Percentiles rank a stretch among this genome's conserved stretches.
Evolutionary conservation across 2,329 filamentous ascomycete genomes (phyloP).

Genomic region (Arthroderma sp.): DNA sequence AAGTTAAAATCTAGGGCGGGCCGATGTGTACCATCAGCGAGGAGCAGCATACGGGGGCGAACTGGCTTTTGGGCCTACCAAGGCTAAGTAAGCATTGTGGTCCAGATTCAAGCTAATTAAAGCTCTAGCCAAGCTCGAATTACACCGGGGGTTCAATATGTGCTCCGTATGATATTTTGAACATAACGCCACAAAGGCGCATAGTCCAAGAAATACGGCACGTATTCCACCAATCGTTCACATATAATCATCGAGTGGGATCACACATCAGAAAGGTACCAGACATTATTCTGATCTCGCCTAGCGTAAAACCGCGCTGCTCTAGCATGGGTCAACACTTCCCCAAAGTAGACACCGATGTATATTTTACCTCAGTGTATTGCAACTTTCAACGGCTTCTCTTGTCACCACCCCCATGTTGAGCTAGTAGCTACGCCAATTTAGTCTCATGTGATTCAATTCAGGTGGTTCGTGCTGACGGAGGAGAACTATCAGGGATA

Average conservation of each 20-base stretch:
- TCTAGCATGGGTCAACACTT: background rate
- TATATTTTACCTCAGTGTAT: background rate
- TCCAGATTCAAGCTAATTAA: slow-evolving; percentile 6
- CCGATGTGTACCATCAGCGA: background rate
- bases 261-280: background rate
- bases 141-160: background rate
- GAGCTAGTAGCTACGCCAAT: background rate
- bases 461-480: slow-evolving; percentile 1
- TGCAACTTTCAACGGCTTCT: background rate
- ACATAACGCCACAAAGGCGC: slow-evolving; percentile 1
- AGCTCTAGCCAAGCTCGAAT: background rate
- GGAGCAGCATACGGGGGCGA: background rate
- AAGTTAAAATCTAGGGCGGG: background rate
- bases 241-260: background rate
- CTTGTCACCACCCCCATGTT: background rate
- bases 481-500: background rate
- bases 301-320: background rate
- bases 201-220: background rate
- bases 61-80: background rate
- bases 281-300: background rate
- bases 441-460: slow-evolving; percentile 4
- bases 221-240: background rate
- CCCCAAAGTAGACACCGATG: background rate
- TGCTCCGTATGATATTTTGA: background rate
- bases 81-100: slow-evolving; percentile 3